Percentiles rank a stretch among this genome's conserved stretches.
phyloP scores from a whole-genome alignment of 2,329 filamentous ascomycete species.

The Ceratocystis colombiana region DNA sequence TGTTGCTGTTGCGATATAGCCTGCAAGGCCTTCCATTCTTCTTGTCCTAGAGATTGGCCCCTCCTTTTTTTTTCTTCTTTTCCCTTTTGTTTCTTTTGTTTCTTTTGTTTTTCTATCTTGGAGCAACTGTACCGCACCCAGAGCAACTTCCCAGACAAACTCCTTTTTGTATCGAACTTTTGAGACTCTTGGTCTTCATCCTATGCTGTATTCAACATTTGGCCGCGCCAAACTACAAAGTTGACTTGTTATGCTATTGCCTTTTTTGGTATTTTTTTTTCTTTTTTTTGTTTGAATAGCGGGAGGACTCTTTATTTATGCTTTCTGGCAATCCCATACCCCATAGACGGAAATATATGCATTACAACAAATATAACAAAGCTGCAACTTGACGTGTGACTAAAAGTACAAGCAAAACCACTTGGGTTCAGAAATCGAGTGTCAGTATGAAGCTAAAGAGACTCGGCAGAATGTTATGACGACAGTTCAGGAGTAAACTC shows the following conservation, averaged over 20 bases:
- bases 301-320: slow-evolving; percentile 8
- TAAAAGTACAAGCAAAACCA: too few relatives aligned
- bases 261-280: neutral
- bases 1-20: neutral
- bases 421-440: too few relatives aligned
- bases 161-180: neutral
- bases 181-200: neutral
- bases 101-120: neutral
- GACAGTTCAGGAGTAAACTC: neutral
- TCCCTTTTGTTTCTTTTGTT: slow-evolving; percentile 12
- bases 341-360: slow-evolving; percentile 3
- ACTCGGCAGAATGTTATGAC: neutral
- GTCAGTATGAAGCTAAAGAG: too few relatives aligned
- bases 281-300: neutral
- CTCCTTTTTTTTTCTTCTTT: neutral
- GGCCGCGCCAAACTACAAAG: neutral
- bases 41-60: neutral
- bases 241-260: neutral
- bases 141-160: neutral
- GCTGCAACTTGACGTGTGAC: neutral
- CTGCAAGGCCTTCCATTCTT: neutral
- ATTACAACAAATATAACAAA: neutral
- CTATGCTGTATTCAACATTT: slow-evolving; percentile 7
- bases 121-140: slow-evolving; percentile 14
- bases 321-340: neutral